Evolutionary conservation across 208 protist genomes (phyloP).

Genomic region (Acanthamoeba sp.): DNA sequence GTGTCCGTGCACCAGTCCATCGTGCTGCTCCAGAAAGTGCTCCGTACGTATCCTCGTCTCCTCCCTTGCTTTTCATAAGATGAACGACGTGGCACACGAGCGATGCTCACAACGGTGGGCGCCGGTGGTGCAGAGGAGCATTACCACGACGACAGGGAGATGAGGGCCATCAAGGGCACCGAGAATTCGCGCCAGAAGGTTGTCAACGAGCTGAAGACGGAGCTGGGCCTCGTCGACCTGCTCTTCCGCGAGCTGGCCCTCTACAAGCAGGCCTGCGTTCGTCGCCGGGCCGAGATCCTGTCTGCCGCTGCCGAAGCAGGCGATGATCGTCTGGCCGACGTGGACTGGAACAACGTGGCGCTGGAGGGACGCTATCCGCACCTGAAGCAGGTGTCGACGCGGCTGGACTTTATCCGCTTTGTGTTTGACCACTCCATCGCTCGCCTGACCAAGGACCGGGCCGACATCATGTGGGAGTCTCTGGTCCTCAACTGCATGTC

Average conservation of each 20-base stretch:
- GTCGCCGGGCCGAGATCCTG: background rate
- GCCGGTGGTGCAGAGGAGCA: conserved; percentile 18
- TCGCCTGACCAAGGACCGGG: background rate
- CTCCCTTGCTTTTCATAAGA: background rate
- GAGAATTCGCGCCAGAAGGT: conserved; percentile 31
- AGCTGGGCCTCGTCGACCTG: conserved; percentile 28
- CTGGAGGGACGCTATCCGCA: conserved; percentile 54
- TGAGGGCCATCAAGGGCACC: conserved; percentile 8
- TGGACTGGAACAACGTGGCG: background rate
- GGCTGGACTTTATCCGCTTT: conserved; percentile 26
- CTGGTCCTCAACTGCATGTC: background rate
- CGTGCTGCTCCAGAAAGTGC: conserved; percentile 33
- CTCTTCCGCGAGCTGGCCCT: conserved; percentile 30
- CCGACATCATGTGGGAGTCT: conserved; percentile 49
- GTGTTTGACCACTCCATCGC: background rate
- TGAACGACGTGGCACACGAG: no score
- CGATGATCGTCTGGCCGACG: background rate
- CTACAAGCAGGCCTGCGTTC: conserved; percentile 9
- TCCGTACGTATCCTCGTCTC: background rate
- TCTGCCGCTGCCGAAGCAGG: background rate
- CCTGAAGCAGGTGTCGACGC: conserved; percentile 12
- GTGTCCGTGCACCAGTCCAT: conserved; percentile 16
- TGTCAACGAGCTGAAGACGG: background rate
- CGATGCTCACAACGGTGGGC: no score
- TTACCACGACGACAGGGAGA: conserved; percentile 36